These are phyloP conservation scores for Globisporangium heterothallicum DNA, from an alignment of 352 stramenopile species.

Conservation along the genomic window DNA sequence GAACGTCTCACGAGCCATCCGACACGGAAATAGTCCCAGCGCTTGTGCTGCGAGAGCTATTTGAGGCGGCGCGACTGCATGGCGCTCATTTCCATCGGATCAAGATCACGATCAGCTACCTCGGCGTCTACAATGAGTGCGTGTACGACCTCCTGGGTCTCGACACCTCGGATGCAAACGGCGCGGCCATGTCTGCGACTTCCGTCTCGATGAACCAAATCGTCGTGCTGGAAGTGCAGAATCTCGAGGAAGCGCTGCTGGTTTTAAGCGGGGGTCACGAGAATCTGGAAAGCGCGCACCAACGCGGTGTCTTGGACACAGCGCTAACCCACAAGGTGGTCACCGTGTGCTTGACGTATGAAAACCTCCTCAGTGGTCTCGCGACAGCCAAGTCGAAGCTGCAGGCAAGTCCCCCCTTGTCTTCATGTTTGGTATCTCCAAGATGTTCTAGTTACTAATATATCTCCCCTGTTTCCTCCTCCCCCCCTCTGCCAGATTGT, in stretches of 20 bases:
- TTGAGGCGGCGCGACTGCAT: conserved; percentile 26
- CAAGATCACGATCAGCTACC: conserved; percentile 64
- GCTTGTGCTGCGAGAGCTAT: conserved; percentile 47
- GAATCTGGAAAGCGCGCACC: conserved; percentile 29
- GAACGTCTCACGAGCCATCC: conserved; percentile 3
- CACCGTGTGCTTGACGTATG: conserved; percentile 55
- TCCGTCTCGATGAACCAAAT: conserved; percentile 34
- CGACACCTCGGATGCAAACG: conserved; percentile 18
- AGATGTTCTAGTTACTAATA: too few relatives aligned
- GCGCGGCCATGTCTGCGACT: conserved; percentile 1
- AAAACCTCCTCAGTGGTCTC: conserved; percentile 36
- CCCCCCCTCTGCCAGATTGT: conserved; percentile 40
- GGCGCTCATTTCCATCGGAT: conserved; percentile 38
- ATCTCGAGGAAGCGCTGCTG: conserved; percentile 53
- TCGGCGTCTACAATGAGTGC: conserved; percentile 94
- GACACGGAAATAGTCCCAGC: conserved; percentile 26
- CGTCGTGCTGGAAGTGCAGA: conserved; percentile 68
- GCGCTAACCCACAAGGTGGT: conserved; percentile 57
- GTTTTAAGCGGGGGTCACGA: conserved; percentile 45
- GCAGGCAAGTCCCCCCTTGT: conserved; percentile 16
- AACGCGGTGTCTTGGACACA: conserved; percentile 16
- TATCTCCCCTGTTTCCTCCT: too few relatives aligned
- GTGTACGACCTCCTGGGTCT: conserved; percentile 92
- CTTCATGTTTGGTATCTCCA: not conserved
- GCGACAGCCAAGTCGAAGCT: conserved; percentile 50